phyloP scores from a whole-genome alignment of 495 filamentous ascomycete species.

The Hypoxylon perforatum region DNA sequence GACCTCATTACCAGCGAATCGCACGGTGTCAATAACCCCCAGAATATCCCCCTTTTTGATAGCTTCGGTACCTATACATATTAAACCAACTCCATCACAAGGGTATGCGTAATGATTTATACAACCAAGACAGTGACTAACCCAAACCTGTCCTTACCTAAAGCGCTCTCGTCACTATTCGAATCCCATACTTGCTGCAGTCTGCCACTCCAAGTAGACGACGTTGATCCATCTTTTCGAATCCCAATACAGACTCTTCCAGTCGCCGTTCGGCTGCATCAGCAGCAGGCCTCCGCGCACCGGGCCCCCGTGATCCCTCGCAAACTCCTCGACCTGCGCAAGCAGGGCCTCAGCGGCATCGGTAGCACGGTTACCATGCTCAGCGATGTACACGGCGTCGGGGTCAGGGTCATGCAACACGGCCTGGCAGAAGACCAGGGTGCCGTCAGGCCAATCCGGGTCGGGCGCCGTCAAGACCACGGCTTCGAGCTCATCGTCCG shows the following conservation, averaged over 20 bases:
- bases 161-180: neutral
- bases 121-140: neutral
- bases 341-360: constrained; percentile 3
- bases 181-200: neutral
- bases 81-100: neutral
- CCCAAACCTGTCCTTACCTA: neutral
- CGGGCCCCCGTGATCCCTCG: neutral
- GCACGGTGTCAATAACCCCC: too few species aligned
- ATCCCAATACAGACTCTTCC: constrained; percentile 4
- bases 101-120: too few species aligned
- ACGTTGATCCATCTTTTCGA: constrained; percentile 22
- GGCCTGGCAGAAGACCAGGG: constrained; percentile 6
- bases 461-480: constrained; percentile 5
- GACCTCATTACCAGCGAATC: too few species aligned
- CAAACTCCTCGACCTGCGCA: neutral
- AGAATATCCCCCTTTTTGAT: too few species aligned
- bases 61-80: neutral
- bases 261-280: neutral
- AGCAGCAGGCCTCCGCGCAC: constrained; percentile 14
- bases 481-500: constrained; percentile 6
- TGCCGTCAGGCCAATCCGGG: constrained; percentile 2
- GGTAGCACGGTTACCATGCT: neutral
- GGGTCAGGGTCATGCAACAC: neutral
- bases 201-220: constrained; percentile 12
- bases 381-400: neutral